These are phyloP conservation scores for Verticillium klebahnii DNA, from an alignment of 2,329 filamentous ascomycete genomes.

Conservation along the genomic window DNA sequence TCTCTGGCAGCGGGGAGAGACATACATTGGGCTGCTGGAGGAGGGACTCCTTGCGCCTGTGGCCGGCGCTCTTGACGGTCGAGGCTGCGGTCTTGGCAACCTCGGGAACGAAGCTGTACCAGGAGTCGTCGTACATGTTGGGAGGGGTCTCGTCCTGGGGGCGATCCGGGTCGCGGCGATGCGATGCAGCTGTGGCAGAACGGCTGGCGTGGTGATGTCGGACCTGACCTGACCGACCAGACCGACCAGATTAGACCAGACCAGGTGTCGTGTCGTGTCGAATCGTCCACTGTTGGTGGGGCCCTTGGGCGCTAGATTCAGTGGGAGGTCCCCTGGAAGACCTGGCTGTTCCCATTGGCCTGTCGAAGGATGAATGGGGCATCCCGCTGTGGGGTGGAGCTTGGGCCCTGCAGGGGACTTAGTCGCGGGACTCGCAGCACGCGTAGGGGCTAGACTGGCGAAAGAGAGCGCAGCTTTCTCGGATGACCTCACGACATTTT, in stretches of 20 bases:
- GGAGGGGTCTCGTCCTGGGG: neutral
- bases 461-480: slow-evolving; percentile 11
- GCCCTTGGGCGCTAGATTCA: neutral
- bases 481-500: slow-evolving; percentile 14
- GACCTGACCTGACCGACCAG: neutral
- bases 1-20: neutral
- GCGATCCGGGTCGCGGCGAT: neutral
- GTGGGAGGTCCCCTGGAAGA: neutral
- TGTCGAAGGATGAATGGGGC: neutral
- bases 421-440: neutral
- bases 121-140: slow-evolving; percentile 76
- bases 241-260: too few relatives aligned
- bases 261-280: neutral
- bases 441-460: neutral
- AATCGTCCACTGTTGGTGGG: neutral
- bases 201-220: neutral
- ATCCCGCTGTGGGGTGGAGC: neutral
- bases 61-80: slow-evolving; percentile 41
- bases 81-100: slow-evolving; percentile 44
- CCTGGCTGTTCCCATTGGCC: neutral
- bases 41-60: slow-evolving; percentile 65
- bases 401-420: neutral
- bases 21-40: slow-evolving; percentile 62
- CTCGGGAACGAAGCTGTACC: slow-evolving; percentile 73
- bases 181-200: neutral